phyloP scores from a whole-genome alignment of 805 yeast genomes.

The Candida cerambycidarum region DNA sequence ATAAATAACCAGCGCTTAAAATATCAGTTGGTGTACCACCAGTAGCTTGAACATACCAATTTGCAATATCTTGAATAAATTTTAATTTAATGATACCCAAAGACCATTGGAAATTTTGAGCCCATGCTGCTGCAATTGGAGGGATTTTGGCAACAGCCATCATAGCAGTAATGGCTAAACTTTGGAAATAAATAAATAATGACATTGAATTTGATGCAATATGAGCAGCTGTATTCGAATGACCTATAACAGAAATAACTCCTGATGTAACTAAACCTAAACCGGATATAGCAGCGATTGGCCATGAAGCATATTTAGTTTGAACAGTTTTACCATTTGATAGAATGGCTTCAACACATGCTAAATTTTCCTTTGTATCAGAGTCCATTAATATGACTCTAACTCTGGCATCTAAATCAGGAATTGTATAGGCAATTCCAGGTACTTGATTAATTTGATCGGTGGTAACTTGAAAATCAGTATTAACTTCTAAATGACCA shows the following conservation, averaged over 20 bases:
- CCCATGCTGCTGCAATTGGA: slow-evolving; percentile 98
- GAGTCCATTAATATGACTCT: slow-evolving; percentile 62
- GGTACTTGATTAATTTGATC: slow-evolving; percentile 61
- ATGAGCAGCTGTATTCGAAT: slow-evolving; percentile 91
- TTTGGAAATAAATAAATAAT: slow-evolving; percentile 89
- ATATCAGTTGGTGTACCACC: slow-evolving; percentile 86
- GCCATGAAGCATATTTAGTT: slow-evolving; percentile 92
- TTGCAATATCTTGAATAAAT: slow-evolving; percentile 79
- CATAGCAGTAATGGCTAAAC: slow-evolving; percentile 89
- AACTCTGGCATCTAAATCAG: slow-evolving; percentile 92
- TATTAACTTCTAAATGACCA: slow-evolving; percentile 77
- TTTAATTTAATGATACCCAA: slow-evolving; percentile 79
- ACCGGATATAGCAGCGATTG: slow-evolving; percentile 88
- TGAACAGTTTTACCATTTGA: slow-evolving; percentile 92
- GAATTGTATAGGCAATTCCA: slow-evolving; percentile 81
- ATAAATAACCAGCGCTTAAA: slow-evolving; percentile 61
- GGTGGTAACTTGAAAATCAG: slow-evolving; percentile 45
- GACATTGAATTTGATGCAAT: slow-evolving; percentile 96
- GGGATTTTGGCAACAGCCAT: slow-evolving; percentile 92
- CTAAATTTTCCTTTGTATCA: slow-evolving; percentile 53
- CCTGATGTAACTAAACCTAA: slow-evolving; percentile 87
- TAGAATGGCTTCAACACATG: slow-evolving; percentile 88
- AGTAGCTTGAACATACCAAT: slow-evolving; percentile 95
- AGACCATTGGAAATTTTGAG: slow-evolving; percentile 95
- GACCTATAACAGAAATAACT: slow-evolving; percentile 81